Base-by-base conservation (phyloP, 2,329 filamentous ascomycete genomes). In the Aspergillus novofumigatus region DNA sequence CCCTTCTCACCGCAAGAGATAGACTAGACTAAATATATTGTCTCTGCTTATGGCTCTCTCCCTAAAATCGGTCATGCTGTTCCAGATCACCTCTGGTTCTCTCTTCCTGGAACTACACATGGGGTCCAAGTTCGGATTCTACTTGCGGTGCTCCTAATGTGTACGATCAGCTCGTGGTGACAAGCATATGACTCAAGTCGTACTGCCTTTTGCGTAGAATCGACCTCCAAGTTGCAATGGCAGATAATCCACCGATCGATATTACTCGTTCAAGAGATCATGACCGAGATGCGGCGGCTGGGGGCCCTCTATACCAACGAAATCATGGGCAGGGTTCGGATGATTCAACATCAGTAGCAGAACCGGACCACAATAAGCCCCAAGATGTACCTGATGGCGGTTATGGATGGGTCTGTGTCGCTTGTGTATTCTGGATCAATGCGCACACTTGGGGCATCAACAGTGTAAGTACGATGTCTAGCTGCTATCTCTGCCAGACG, bases 361-460 rank as follows among this genome's bases (percentile, higher is more conserved):
- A 58, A 6, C 50, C 62, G 28, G 69, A 72, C n/a, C 66, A 67
- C 48, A 75, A 72, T 52, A 64, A 66, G 47, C 62, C 66, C 11
- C 67, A 64, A 17, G 74, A 76, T 55, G 62, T 71, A 4, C 71
- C 74, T 32, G 82, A 86, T 63, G 83, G 83, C 44, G 83, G 84
- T 23, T 86, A 85, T 73, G 83, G 84, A 58, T 86, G 84, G 83
- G 78, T 85, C 23, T 84, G 85, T 54, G 80, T 84, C n/a, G 65
- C 76, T 2, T 79, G 77, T 42, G 76, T 81, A 59, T 79, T 81
- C 52, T 71, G 84, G 59, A 81, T 89, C 56, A 89, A 89, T 67
- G 84, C 81, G 7, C 87, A 91, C 67, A 90, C 88, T 1, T 91
- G 88, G 88, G 88, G 88, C 7, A 75, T 91, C 59, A 91, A 91